Evolutionary conservation across 1,284 basidiomycete genomes (phyloP), one percentile per base, ranked within the genome.

Genomic region (Coniferiporia sulphurascens): DNA sequence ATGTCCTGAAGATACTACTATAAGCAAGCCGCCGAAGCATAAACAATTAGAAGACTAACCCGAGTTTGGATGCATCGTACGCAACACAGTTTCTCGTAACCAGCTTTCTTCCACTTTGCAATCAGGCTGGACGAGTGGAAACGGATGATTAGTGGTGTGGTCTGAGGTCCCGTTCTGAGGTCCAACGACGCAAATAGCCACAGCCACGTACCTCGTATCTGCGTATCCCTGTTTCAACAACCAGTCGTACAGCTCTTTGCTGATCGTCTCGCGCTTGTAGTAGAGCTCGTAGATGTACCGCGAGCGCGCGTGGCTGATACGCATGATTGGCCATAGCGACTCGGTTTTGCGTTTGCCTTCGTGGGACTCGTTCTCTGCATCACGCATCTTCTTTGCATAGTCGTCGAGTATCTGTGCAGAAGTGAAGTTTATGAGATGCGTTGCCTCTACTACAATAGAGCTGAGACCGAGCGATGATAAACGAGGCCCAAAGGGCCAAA

Each of bases 31-130:
- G 62, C 63, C 59, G 48, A 52, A 58, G 63, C 56, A 35, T 44
- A 56, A 45, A 38, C 27, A 48, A 19, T 36, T 58, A 48, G 54
- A 17, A 22, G 44, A 71, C 82, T 60, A 66, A 91, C 94, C 74
- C 85, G 85, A 2, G 94, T 94, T 75, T 98, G 96, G 59, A 99
- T 98, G 75, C 97, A 99, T 52, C 97, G 81, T 52, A 98, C 78
- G 71, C 97, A 99, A 72, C 97, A 99, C 38, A 99, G 79, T 71
- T 98, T 98, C 76, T 99, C 97, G 73, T 99, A 99, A 2, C 97
- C 97, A 9, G 91, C 78, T 75, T 98, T 97, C 80, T 99, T 99
- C 97, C 97, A 99, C 74, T 99, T 99, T 35, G 97, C 97, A 73
- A 99, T 93, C 72, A 99, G 77, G 69, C 96, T 98, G 67, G 43